These are phyloP conservation scores for Pseudocohnilembus persalinus DNA, from an alignment of 169 alveolate species.

Conservation along the genomic window DNA sequence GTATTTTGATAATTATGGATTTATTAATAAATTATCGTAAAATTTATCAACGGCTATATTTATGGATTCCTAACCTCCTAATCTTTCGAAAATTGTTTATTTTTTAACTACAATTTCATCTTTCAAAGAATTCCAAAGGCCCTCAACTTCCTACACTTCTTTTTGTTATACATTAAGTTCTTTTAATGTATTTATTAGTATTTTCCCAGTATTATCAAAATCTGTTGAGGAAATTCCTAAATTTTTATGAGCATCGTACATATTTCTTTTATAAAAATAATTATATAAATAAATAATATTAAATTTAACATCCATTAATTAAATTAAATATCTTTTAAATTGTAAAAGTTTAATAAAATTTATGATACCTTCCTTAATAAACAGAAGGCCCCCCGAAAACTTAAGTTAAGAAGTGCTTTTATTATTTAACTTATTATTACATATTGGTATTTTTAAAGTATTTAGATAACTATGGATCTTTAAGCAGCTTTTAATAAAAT, in stretches of 20 bases:
- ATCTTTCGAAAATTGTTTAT: background rate
- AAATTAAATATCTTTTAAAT: too few relatives aligned
- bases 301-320: too few relatives aligned
- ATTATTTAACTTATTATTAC: conserved; percentile 18
- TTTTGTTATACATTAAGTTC: background rate
- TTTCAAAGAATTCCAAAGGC: background rate
- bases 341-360: too few relatives aligned
- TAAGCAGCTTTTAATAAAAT: conserved; percentile 39
- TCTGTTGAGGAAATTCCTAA: background rate
- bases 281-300: too few relatives aligned
- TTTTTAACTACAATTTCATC: background rate
- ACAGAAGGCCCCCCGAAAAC: conserved; percentile 43
- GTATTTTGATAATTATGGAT: background rate
- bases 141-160: background rate
- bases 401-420: conserved; percentile 32
- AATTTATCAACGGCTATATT: background rate
- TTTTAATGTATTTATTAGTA: too few relatives aligned
- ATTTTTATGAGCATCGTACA: background rate
- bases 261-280: background rate
- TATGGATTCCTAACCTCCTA: background rate
- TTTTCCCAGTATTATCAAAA: background rate
- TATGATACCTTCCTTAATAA: background rate
- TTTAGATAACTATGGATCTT: conserved; percentile 32
- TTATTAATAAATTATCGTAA: too few relatives aligned
- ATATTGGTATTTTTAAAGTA: conserved; percentile 44